phyloP scores from a whole-genome alignment of 495 filamentous ascomycete species.

The Annulohypoxylon maeteangense region DNA sequence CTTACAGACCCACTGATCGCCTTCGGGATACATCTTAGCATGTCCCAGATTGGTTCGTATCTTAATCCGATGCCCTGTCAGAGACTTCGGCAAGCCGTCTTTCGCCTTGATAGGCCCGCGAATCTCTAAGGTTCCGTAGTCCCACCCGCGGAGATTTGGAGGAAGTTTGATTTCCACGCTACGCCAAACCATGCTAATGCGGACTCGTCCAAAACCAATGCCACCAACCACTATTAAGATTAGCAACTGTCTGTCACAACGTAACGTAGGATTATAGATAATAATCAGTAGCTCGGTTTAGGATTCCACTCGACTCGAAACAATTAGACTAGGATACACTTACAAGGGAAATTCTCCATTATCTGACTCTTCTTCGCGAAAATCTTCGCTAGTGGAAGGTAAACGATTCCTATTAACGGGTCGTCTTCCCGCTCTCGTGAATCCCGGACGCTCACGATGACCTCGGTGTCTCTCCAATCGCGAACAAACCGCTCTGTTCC shows the following conservation, averaged over 20 bases:
- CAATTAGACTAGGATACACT: conserved; percentile 34
- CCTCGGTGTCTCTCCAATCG: conserved; percentile 72
- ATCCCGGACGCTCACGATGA: conserved; percentile 74
- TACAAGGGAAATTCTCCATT: conserved; percentile 66
- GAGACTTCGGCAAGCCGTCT: conserved; percentile 53
- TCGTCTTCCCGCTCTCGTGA: conserved; percentile 71
- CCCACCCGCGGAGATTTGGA: conserved; percentile 67
- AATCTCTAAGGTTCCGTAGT: conserved; percentile 73
- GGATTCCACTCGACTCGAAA: not conserved
- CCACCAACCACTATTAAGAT: conserved; percentile 60
- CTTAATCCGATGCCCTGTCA: conserved; percentile 63
- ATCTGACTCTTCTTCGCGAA: conserved; percentile 68
- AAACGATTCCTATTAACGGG: conserved; percentile 72
- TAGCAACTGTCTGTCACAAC: conserved; percentile 6
- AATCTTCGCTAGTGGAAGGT: conserved; percentile 67
- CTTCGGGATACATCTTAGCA: conserved; percentile 64
- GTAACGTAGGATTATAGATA: not conserved
- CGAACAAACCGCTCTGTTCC: conserved; percentile 75
- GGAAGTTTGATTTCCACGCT: conserved; percentile 69
- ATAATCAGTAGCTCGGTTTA: no score
- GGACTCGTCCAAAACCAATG: conserved; percentile 73
- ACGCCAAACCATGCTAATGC: conserved; percentile 75
- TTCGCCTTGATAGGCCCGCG: conserved; percentile 49
- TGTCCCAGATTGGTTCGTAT: conserved; percentile 62
- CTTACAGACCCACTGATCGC: conserved; percentile 48